A percentile compares a stretch with the other conserved stretches of the same genome.
phyloP scores from a whole-genome alignment of 768 basidiomycete genomes.

The Baorangia bicolor region DNA sequence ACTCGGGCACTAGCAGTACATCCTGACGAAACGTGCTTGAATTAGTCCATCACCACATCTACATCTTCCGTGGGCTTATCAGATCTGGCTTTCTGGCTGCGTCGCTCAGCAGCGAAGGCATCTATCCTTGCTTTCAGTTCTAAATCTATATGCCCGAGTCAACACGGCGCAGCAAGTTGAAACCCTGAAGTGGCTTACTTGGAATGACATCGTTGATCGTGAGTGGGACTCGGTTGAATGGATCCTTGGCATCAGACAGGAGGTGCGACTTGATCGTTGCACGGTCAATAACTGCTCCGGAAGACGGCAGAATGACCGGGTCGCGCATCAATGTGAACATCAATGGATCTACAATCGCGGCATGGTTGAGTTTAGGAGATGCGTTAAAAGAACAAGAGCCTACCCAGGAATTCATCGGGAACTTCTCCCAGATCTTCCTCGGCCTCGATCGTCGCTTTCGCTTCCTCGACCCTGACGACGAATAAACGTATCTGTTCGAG shows the following conservation, averaged over 20 bases:
- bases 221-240: constrained; percentile 90
- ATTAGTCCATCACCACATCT: constrained; percentile 29
- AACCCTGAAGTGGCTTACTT: constrained; percentile 45
- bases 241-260: constrained; percentile 88
- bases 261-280: constrained; percentile 94
- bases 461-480: constrained; percentile 80
- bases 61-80: constrained; percentile 27
- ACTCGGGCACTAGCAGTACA: constrained; percentile 10
- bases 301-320: constrained; percentile 88
- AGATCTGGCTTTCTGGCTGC: constrained; percentile 34
- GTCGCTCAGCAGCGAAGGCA: constrained; percentile 61
- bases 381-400: constrained; percentile 23
- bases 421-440: constrained; percentile 92
- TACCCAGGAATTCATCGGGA: constrained; percentile 94
- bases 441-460: constrained; percentile 74
- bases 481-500: constrained; percentile 68
- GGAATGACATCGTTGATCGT: constrained; percentile 76
- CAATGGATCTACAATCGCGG: constrained; percentile 64
- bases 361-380: neutral
- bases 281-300: constrained; percentile 75
- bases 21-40: neutral
- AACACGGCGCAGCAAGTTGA: neutral
- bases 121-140: constrained; percentile 78
- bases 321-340: constrained; percentile 95
- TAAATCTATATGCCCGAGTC: constrained; percentile 41